Evolutionary conservation across 495 filamentous ascomycete genomes (phyloP).

Genomic region (Podospora pseudopauciseta): DNA sequence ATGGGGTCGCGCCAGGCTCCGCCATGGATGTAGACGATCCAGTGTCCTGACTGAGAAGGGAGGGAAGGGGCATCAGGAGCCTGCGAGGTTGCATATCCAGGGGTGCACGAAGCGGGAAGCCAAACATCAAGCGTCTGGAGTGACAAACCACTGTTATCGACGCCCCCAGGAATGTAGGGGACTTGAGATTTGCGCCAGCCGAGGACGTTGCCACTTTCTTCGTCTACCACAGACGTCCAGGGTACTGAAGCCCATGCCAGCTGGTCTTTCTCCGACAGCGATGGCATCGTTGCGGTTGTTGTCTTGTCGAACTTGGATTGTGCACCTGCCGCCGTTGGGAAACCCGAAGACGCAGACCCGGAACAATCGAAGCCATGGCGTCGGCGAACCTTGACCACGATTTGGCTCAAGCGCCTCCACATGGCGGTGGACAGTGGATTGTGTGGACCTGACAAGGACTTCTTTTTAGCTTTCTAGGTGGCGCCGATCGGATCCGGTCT

Average conservation of each 20-base stretch:
- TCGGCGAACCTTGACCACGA: slow-evolving; percentile 4
- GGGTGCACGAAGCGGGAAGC: slow-evolving; percentile 4
- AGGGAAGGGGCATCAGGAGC: slow-evolving; percentile 7
- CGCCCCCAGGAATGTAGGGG: neutral
- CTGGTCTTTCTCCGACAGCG: neutral
- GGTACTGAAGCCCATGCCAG: slow-evolving; percentile 12
- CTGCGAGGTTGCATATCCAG: neutral
- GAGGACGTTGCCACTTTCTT: slow-evolving; percentile 4
- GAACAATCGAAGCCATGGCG: neutral
- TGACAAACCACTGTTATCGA: neutral
- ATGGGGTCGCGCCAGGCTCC: slow-evolving; percentile 83
- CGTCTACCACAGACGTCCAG: slow-evolving; percentile 12
- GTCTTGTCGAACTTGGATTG: neutral
- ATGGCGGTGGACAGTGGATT: neutral
- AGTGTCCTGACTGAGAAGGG: slow-evolving; percentile 9
- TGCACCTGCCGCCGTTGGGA: neutral
- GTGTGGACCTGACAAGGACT: neutral
- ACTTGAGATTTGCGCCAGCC: slow-evolving; percentile 17
- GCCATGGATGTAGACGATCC: slow-evolving; percentile 72
- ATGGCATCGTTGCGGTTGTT: neutral
- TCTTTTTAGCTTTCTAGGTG: neutral
- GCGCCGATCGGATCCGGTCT: neutral
- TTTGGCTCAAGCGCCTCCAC: slow-evolving; percentile 1
- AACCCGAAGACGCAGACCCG: neutral
- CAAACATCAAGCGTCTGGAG: slow-evolving; percentile 26